Evolutionary conservation across 129 eudicot genomes (phyloP), one percentile per base, ranked within the genome.

Genomic region (Flaveria brownii): DNA sequence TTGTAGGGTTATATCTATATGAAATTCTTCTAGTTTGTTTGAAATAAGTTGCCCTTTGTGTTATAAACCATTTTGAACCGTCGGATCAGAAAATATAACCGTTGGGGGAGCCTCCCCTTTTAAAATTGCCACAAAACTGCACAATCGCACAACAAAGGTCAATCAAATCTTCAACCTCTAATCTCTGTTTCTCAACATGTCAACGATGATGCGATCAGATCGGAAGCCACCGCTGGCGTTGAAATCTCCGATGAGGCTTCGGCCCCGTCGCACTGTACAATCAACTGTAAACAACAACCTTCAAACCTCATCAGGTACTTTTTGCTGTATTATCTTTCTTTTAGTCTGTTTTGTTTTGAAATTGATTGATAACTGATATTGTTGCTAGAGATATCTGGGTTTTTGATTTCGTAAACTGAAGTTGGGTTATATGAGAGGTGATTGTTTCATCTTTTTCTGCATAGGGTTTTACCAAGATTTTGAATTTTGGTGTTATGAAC

Each of bases 231-330:
- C 98, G 5, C 86, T 93, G 5, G 81, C 87, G 4, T 7, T 80
- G 50, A 85, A 89, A 80, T 92, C 98, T 80, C 98, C 98, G 65
- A 81, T 93, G 11, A 60, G 89, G 70, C 94, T 93, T 50, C 96
- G 96, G 4, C 59, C 92, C 51, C 95, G 96, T 11, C 78, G 81
- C 22, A 75, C 73, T 60, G 85, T 81, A 68, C 96, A 80, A 69
- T 60, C 96, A 49, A 72, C 78, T 39, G 9, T 77, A 25, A 84
- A 72, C 83, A 14, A 33, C 9, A 14, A 33, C 9, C 55, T 78
- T 36, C 87, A 75, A 50, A 81, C 88, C 43, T 88, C 89, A 5
- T 87, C 90, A 64, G 94, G 92, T 88, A 72, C 15, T 22, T 62
- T 77, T 2, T 18, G 3, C 14, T 13, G 17, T 50, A 9, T 12